A percentile compares a stretch with the other conserved stretches of the same genome.
phyloP scores from a whole-genome alignment of 2,329 filamentous ascomycete species.

The Ceratocystis papillata region DNA sequence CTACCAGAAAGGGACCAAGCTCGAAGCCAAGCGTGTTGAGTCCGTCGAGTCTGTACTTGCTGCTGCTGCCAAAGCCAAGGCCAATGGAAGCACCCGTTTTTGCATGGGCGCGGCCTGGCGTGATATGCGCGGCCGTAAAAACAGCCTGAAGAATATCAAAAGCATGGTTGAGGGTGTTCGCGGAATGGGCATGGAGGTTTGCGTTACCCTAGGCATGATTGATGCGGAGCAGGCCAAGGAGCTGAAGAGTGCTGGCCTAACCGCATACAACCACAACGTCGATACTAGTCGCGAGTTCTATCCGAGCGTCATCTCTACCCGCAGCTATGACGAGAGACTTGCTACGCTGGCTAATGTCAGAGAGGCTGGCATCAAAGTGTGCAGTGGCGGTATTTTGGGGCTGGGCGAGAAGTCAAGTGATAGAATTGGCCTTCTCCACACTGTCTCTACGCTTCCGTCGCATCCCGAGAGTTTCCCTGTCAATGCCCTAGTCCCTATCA shows the following conservation, averaged over 20 bases:
- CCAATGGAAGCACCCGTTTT: constrained; percentile 80
- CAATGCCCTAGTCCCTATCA: constrained; percentile 82
- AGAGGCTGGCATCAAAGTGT: constrained; percentile 79
- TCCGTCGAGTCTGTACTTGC: constrained; percentile 70
- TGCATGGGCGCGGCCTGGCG: constrained; percentile 94
- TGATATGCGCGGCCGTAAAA: constrained; percentile 86
- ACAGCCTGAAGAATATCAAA: constrained; percentile 70
- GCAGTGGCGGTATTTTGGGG: constrained; percentile 78
- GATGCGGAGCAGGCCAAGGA: constrained; percentile 69
- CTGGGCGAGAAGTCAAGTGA: constrained; percentile 70
- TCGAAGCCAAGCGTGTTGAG: constrained; percentile 69
- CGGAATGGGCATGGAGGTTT: constrained; percentile 76
- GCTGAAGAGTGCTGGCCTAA: constrained; percentile 72
- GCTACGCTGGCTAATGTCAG: constrained; percentile 69
- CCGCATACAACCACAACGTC: constrained; percentile 90
- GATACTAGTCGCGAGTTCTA: constrained; percentile 87
- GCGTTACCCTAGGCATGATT: constrained; percentile 92
- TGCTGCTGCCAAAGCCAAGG: constrained; percentile 64
- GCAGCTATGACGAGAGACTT: constrained; percentile 77
- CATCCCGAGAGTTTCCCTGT: constrained; percentile 89
- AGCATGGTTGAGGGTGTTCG: constrained; percentile 75
- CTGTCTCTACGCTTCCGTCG: constrained; percentile 64
- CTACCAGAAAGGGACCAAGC: constrained; percentile 63
- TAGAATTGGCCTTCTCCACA: constrained; percentile 72
- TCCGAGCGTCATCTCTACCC: constrained; percentile 72